phyloP scores from a whole-genome alignment of 768 basidiomycete genomes.

The Chalciporus chontae region DNA sequence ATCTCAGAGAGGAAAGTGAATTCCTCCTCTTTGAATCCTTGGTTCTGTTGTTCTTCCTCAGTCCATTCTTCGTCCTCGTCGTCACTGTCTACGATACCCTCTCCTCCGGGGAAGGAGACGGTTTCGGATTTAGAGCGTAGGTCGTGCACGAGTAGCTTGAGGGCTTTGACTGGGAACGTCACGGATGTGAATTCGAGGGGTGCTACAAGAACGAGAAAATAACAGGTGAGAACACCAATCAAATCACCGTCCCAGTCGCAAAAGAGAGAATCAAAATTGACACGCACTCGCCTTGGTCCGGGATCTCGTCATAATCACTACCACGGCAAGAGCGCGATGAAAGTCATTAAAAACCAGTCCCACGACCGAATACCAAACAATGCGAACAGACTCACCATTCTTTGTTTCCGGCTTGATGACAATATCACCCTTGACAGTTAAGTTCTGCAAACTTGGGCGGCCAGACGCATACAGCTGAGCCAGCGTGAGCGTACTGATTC shows the following conservation, averaged over 20 bases:
- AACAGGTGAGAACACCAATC: constrained; percentile 17
- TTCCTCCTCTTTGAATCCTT: constrained; percentile 66
- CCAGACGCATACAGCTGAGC: constrained; percentile 66
- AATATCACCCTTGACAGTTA: constrained; percentile 89
- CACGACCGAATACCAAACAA: constrained; percentile 6
- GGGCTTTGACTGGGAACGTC: constrained; percentile 86
- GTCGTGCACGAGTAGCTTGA: constrained; percentile 86
- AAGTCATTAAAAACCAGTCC: constrained; percentile 11
- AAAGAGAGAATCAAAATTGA: constrained; percentile 7
- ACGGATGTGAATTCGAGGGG: constrained; percentile 86
- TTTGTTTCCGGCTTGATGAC: constrained; percentile 78
- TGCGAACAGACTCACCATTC: constrained; percentile 57
- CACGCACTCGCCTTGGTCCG: constrained; percentile 78
- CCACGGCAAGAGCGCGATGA: constrained; percentile 23
- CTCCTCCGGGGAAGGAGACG: constrained; percentile 58
- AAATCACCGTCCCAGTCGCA: not conserved
- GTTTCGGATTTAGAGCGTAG: constrained; percentile 77
- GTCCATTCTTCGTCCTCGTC: constrained; percentile 95
- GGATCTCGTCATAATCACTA: constrained; percentile 97
- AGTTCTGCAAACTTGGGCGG: constrained; percentile 59
- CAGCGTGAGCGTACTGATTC: constrained; percentile 81
- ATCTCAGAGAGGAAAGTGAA: constrained; percentile 82
- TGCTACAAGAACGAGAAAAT: constrained; percentile 40
- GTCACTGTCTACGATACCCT: constrained; percentile 64
- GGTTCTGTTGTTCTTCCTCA: constrained; percentile 72